phyloP scores from a whole-genome alignment of 305 asterid species.

The Galium porrigens region DNA sequence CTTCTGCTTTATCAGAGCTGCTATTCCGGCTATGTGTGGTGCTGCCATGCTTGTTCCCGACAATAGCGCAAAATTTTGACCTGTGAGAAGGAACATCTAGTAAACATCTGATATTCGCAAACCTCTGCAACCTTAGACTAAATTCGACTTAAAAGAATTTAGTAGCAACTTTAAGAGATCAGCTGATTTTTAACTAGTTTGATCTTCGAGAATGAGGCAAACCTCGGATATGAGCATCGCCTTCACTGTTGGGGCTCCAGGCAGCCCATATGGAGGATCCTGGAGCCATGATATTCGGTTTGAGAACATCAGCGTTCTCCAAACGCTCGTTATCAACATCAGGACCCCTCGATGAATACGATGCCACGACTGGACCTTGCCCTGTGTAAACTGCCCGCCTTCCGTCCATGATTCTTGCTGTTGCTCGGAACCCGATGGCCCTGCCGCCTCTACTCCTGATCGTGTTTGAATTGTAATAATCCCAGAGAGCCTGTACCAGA shows the following conservation, averaged over 20 bases:
- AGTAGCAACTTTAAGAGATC: too few relatives aligned
- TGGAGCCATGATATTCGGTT: conserved; percentile 56
- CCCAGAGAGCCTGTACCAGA: conserved; percentile 34
- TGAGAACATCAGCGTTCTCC: conserved; percentile 49
- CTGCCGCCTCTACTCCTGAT: conserved; percentile 31
- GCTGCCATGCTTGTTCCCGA: conserved; percentile 69
- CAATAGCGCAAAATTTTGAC: conserved; percentile 33
- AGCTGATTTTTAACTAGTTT: too few relatives aligned
- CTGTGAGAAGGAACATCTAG: conserved; percentile 17
- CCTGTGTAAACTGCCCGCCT: conserved; percentile 31
- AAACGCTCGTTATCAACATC: conserved; percentile 36
- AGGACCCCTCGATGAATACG: conserved; percentile 56
- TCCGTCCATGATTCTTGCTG: conserved; percentile 39
- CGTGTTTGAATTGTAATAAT: conserved; percentile 39
- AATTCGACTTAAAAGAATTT: too few relatives aligned
- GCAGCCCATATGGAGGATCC: conserved; percentile 66
- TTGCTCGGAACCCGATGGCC: conserved; percentile 33
- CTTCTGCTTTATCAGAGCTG: conserved; percentile 46
- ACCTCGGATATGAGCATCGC: conserved; percentile 39
- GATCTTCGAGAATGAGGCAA: background rate
- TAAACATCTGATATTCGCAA: too few relatives aligned
- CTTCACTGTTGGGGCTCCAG: conserved; percentile 50
- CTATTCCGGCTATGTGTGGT: conserved; percentile 46
- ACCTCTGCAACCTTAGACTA: too few relatives aligned
- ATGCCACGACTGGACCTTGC: conserved; percentile 41